These are phyloP conservation scores for Phytophthora citrophthora DNA, from an alignment of 352 stramenopile species.

Conservation along the genomic window DNA sequence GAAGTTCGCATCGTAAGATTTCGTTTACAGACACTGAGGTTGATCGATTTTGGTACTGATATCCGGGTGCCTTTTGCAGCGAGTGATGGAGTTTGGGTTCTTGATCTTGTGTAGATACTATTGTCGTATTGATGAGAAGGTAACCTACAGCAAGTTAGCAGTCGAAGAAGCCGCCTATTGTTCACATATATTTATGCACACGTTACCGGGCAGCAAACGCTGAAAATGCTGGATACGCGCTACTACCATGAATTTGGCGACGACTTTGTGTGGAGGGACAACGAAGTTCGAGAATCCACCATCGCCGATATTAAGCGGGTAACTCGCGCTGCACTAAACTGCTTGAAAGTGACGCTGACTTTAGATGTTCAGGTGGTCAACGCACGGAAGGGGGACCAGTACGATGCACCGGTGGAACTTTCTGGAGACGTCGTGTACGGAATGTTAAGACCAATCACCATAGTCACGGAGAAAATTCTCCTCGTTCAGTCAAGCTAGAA, in stretches of 20 bases:
- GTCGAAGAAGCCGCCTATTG: background rate
- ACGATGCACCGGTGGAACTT: constrained; percentile 35
- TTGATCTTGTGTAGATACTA: constrained; percentile 72
- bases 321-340: background rate
- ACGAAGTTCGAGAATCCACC: constrained; percentile 47
- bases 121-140: constrained; percentile 66
- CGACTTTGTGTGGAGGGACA: constrained; percentile 61
- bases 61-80: constrained; percentile 26
- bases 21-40: background rate
- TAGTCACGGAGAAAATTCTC: constrained; percentile 52
- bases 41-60: background rate
- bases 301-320: constrained; percentile 51
- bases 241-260: constrained; percentile 74
- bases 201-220: constrained; percentile 26
- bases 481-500: constrained; percentile 12
- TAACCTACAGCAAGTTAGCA: constrained; percentile 16
- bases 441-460: constrained; percentile 30
- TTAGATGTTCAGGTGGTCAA: constrained; percentile 9
- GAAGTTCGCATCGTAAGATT: constrained; percentile 58
- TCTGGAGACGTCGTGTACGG: constrained; percentile 55
- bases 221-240: constrained; percentile 58
- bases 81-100: constrained; percentile 74
- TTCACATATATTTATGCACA: background rate
- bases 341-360: constrained; percentile 1
- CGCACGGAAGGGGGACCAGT: constrained; percentile 7